Evolutionary conservation across 352 stramenopile genomes (phyloP).

Genomic region (Phytophthora vignae): DNA sequence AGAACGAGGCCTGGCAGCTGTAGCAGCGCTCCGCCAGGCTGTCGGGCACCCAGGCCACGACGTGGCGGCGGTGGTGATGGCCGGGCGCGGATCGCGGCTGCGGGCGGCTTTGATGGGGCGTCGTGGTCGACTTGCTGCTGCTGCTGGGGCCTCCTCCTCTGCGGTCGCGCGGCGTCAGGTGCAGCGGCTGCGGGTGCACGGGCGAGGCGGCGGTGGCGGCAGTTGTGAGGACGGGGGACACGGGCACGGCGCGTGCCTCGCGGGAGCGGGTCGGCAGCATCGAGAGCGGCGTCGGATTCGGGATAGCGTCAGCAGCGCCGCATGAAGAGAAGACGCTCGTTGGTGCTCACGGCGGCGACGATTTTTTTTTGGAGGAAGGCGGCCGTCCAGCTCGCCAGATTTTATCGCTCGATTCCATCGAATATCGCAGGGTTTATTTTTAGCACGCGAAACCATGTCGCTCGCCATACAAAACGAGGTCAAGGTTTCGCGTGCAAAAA

Average conservation of each 20-base stretch:
- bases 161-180: background rate
- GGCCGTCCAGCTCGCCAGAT: too few species aligned
- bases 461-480: too few species aligned
- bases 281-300: too few species aligned
- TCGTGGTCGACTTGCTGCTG: too few species aligned
- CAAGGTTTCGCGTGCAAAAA: too few species aligned
- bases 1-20: slow-evolving; percentile 67
- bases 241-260: background rate
- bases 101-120: too few species aligned
- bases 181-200: background rate
- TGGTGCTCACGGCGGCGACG: too few species aligned
- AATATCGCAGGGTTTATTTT: too few species aligned
- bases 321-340: background rate
- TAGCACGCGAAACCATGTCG: too few species aligned
- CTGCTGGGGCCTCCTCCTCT: too few species aligned
- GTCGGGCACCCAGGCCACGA: slow-evolving; percentile 86
- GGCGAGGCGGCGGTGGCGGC: background rate
- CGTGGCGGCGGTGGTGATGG: slow-evolving; percentile 36
- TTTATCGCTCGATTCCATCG: too few species aligned
- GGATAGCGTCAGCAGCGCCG: background rate
- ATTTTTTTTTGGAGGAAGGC: too few species aligned
- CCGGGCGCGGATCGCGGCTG: slow-evolving; percentile 2
- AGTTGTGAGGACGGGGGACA: background rate
- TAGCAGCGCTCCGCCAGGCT: slow-evolving; percentile 84
- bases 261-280: slow-evolving; percentile 14